Evolutionary conservation across 2,329 filamentous ascomycete species (phyloP), one percentile per base, ranked within the genome.

Genomic region (Fusarium sp.): DNA sequence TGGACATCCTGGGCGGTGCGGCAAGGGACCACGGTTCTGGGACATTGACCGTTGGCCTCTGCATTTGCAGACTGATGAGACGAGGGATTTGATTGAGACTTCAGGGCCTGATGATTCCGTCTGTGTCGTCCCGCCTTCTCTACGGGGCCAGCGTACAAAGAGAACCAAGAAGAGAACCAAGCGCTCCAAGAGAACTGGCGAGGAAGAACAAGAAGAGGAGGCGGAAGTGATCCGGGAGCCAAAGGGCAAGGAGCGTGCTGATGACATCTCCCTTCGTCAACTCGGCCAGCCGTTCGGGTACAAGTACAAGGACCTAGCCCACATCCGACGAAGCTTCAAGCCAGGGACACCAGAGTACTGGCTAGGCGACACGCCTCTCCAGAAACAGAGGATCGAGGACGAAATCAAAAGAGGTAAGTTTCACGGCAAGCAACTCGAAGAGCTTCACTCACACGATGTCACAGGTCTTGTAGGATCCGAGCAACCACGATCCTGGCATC

Each of bases 31-130:
- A 54, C 71, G 76, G 7, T 89, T 83, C 76, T 89, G 87, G 79
- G 78, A 80, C 70, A 77, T 89, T 52, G 81, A 85, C 74, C 83
- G 86, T 42, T 89, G 87, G 87, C 87, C 87, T 38, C 50, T 84
- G 22, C 74, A 83, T 29, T 76, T 85, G 62, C 84, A 87, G 72
- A 78, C 69, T 8, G 60, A 77, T 27, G 72, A 76, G 24, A 77
- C 71, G n/a, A 79, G 80, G 60, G 66, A 76, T 14, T 60, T 72
- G 20, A 82, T 86, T 64, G 38, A 62, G 22, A 54, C 31, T 18
- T 62, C 67, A 20, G 69, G 71, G 2, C 56, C 50, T 70, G 20
- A 57, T 45, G 20, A 47, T 56, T 20, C 54, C 60, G 11, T 27
- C 37, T 16, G 29, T 40, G 35, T 38, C 22, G 11, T 11, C 13